phyloP scores from a whole-genome alignment of 2,329 filamentous ascomycete species.

The Domatiomyces catenatus region DNA sequence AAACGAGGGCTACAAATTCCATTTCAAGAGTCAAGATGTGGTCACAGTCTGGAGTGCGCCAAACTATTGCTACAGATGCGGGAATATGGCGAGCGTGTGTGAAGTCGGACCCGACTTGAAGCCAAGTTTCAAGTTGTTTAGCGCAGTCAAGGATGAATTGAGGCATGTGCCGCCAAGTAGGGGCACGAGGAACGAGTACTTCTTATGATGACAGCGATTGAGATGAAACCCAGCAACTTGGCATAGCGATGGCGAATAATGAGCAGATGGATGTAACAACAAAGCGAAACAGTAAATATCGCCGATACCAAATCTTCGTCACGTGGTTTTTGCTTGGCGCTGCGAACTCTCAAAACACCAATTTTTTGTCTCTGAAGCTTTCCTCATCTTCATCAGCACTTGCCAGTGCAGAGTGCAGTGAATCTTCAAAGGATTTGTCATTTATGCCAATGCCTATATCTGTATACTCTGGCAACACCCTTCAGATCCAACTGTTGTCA shows the following conservation, averaged over 20 bases:
- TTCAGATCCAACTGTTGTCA: too few relatives aligned
- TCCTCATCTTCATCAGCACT: too few relatives aligned
- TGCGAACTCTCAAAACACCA: too few relatives aligned
- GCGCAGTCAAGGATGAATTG: slow-evolving; percentile 32
- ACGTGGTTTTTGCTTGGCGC: too few relatives aligned
- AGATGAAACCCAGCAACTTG: neutral
- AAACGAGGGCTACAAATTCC: slow-evolving; percentile 74
- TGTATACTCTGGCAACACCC: too few relatives aligned
- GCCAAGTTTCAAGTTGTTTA: slow-evolving; percentile 59
- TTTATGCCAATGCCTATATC: too few relatives aligned
- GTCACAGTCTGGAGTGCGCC: slow-evolving; percentile 79
- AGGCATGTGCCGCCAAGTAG: slow-evolving; percentile 30
- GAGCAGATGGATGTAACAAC: neutral
- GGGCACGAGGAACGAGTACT: slow-evolving; percentile 1
- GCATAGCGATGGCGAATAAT: neutral
- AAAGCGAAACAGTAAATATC: neutral
- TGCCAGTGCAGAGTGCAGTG: too few relatives aligned
- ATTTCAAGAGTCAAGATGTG: slow-evolving; percentile 87
- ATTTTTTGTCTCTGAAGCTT: too few relatives aligned
- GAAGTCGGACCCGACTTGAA: slow-evolving; percentile 87
- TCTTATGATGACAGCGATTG: neutral
- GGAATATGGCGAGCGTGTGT: slow-evolving; percentile 91
- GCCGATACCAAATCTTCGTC: too few relatives aligned
- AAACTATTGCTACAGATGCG: slow-evolving; percentile 89
- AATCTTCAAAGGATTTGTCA: too few relatives aligned